These are phyloP conservation scores for Verticillium nonalfalfae DNA, from an alignment of 2,329 filamentous ascomycete genomes.

Conservation along the genomic window DNA sequence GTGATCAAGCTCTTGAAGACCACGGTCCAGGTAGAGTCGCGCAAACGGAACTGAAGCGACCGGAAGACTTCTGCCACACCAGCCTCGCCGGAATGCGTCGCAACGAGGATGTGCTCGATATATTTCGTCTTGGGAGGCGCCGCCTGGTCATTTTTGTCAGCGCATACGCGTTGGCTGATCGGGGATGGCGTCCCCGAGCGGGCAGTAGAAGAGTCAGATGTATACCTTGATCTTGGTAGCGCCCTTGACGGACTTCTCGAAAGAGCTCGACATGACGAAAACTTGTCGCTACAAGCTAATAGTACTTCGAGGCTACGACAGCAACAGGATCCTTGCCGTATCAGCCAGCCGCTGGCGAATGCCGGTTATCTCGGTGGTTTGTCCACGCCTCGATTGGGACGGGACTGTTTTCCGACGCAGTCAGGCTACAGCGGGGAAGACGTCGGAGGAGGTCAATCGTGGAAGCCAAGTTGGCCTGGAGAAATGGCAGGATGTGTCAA, in stretches of 20 bases:
- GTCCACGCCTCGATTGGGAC: too few relatives aligned
- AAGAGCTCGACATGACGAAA: slow-evolving; percentile 68
- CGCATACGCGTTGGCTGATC: slow-evolving; percentile 5
- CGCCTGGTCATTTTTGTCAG: slow-evolving; percentile 10
- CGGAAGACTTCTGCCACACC: slow-evolving; percentile 95
- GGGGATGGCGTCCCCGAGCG: neutral
- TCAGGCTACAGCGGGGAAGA: too few relatives aligned
- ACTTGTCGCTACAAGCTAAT: neutral
- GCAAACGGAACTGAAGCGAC: slow-evolving; percentile 77
- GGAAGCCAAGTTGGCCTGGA: too few relatives aligned
- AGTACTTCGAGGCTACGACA: neutral
- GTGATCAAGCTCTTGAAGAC: slow-evolving; percentile 97
- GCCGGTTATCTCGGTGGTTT: too few relatives aligned
- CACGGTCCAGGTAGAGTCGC: slow-evolving; percentile 99
- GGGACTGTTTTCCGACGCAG: too few relatives aligned
- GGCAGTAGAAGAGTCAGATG: neutral
- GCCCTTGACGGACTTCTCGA: slow-evolving; percentile 99
- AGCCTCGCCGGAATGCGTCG: slow-evolving; percentile 89
- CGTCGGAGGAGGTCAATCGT: too few relatives aligned
- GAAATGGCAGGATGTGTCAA: neutral
- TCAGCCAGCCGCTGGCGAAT: neutral
- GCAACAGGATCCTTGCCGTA: neutral
- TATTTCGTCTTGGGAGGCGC: slow-evolving; percentile 98
- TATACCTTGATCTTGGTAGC: slow-evolving; percentile 92
- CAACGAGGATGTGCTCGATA: slow-evolving; percentile 94